Base-by-base conservation (phyloP, 2,329 filamentous ascomycete genomes). In the Exophiala lecanii-corni region DNA sequence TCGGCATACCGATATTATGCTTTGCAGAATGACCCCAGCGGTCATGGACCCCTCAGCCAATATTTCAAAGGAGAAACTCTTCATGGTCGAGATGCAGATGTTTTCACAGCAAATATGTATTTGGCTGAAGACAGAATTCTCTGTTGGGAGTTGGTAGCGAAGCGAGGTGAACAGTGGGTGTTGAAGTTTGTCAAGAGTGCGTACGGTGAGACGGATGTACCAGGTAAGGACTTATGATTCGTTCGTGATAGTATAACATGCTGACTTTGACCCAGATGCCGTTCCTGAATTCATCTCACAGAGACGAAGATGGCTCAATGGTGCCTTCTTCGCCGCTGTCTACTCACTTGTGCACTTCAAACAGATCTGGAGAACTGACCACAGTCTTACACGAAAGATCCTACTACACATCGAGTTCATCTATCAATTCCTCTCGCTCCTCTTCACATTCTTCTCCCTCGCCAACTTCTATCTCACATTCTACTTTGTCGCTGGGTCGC, bases 391-490 rank as follows among this genome's bases (percentile, higher is more conserved):
- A 26, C 85, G 92, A 55, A 98, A 98, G 67, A 75, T 94, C 17
- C 76, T 98, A 23, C 78, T 98, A 39, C 89, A 96, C 65, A 80
- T 97, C 56, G 92, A 98, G 64, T 96, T 96, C 61, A 65, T 95
- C 55, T 98, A 98, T 66, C 92, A 98, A 63, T 84, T 94, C 62
- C 76, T 97, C 55, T 86, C 89, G 60, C 79, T 98, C 10, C 66
- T 94, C 49, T 98, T 98, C 71, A 98, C 92, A 34, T 98, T 88
- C 72, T 97, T 98, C 72, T 95, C 91, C 9, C 80, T 98, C 55
- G 89, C 91, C 65, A 98, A 98, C 72, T 98, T 97, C 74, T 98
- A 97, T 65, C 81, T 98, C 39, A 94, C 89, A 45, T 98, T 98
- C 70, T 98, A 89, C 76, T 98, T 98, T 71, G 84, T 98, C 54